Conservation (phyloP, 495 filamentous ascomycete genomes). For the Penicillium cosmopolitanum region DNA sequence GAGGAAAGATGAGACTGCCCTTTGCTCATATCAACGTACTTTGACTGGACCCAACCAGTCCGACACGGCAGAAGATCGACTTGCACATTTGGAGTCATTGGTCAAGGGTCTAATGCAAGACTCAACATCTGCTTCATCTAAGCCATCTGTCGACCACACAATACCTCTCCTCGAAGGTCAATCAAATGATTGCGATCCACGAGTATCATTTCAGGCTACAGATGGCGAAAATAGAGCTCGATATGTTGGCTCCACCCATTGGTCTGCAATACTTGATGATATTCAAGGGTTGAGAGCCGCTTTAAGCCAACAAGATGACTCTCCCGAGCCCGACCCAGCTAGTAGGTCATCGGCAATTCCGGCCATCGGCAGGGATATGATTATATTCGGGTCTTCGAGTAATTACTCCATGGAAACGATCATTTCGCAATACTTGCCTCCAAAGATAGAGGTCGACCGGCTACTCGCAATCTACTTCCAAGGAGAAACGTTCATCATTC, state of each 20-base stretch:
- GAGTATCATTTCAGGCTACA: neutral
- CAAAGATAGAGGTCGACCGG: conserved; percentile 8
- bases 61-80: conserved; percentile 11
- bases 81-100: conserved; percentile 10
- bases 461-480: conserved; percentile 7
- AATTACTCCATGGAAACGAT: conserved; percentile 5
- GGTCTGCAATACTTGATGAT: conserved; percentile 19
- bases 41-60: neutral
- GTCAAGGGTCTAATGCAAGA: conserved; percentile 11
- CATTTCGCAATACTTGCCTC: conserved; percentile 2
- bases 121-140: neutral
- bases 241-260: conserved; percentile 21
- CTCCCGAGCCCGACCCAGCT: neutral
- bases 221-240: neutral
- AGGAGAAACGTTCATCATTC: conserved; percentile 9
- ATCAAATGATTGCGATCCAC: neutral
- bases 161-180: neutral
- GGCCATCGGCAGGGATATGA: neutral
- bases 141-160: neutral
- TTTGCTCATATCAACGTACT: conserved; percentile 1
- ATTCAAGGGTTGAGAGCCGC: conserved; percentile 9
- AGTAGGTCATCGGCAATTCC: neutral
- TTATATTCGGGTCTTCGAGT: conserved; percentile 4
- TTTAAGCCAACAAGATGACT: neutral
- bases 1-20: neutral